Evolutionary conservation across 2,329 filamentous ascomycete species (phyloP).

Genomic region (Scorias spongiosa): DNA sequence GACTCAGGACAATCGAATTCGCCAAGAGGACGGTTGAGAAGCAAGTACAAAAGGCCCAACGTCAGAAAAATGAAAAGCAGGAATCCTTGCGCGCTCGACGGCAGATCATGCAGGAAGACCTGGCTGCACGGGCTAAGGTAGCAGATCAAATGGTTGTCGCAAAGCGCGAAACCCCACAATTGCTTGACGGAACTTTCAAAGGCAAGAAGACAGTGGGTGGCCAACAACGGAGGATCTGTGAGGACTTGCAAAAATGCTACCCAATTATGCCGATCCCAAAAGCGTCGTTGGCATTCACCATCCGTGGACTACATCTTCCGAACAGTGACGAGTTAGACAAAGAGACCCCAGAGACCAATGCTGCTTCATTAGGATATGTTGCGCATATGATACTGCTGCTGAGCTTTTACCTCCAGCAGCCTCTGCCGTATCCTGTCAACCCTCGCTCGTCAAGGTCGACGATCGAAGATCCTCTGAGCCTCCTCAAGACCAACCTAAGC

Average conservation of each 20-base stretch:
- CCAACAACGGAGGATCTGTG: constrained; percentile 78
- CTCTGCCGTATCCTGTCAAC: constrained; percentile 66
- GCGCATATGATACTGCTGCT: constrained; percentile 61
- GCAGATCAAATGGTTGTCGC: constrained; percentile 41
- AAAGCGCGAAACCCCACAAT: constrained; percentile 32
- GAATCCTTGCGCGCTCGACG: constrained; percentile 50
- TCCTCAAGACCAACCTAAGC: constrained; percentile 14
- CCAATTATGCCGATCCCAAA: constrained; percentile 55
- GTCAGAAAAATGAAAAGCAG: constrained; percentile 51
- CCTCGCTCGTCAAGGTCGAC: constrained; percentile 59
- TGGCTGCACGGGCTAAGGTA: constrained; percentile 12
- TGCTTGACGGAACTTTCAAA: constrained; percentile 20
- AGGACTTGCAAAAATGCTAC: constrained; percentile 66
- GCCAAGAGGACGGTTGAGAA: constrained; percentile 50
- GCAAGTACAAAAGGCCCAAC: constrained; percentile 45
- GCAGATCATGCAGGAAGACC: constrained; percentile 45
- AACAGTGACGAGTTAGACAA: constrained; percentile 61
- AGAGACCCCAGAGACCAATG: constrained; percentile 53
- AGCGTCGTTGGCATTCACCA: constrained; percentile 64
- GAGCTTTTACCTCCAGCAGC: constrained; percentile 65
- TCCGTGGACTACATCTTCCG: constrained; percentile 62
- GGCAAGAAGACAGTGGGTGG: constrained; percentile 56
- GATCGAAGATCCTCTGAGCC: constrained; percentile 56
- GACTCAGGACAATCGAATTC: constrained; percentile 29
- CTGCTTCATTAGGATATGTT: constrained; percentile 68